Evolutionary conservation across 78 protist genomes (phyloP), one percentile per base, ranked within the genome.

Genomic region (Anaeramoeba ignava): DNA sequence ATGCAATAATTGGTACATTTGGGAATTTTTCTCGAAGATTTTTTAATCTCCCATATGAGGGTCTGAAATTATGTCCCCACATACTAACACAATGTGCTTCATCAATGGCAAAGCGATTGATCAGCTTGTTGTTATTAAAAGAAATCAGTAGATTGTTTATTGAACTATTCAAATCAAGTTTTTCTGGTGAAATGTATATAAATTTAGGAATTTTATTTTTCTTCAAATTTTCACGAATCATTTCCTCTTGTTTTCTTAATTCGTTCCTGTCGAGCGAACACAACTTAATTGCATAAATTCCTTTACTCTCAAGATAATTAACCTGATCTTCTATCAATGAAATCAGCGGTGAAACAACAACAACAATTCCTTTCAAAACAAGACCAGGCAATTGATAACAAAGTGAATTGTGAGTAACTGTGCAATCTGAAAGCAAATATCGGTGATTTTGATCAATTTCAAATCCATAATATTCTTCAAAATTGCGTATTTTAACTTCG

Each of bases 41-140:
- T 3, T 40, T 2, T 33, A 94, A 87, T 40, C 79, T 2, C 79
- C 54, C 81, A 83, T 95, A 97, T 82, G 85, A 92, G 2, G 93
- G 91, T 1, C 99, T 86, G 83, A 96, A 98, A 78, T 95, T 97
- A 85, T 94, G 96, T 12, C 99, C 99, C 99, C 99, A 98, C 80
- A 92, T 90, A 27, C 89, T 68, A 38, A 96, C 88, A 82, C 99
- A 98, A 89, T 98, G 99, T 0, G 98, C 98, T 78, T 87, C 86
- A 40, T 80, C 86, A 12, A 87, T 3, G 2, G 78, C 85, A 54
- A 80, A 37, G 41, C 27, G 8, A 23, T 78, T 23, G 1, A 84
- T 2, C 2, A 31, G 38, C 34, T 86, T 86, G 27, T 39, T 23
- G 2, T 1, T 34, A 80, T 82, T 1, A 38, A 88, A 80, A n/a